Evolutionary conservation across 2,329 filamentous ascomycete species (phyloP).

Genomic region (Coniella lustricola): DNA sequence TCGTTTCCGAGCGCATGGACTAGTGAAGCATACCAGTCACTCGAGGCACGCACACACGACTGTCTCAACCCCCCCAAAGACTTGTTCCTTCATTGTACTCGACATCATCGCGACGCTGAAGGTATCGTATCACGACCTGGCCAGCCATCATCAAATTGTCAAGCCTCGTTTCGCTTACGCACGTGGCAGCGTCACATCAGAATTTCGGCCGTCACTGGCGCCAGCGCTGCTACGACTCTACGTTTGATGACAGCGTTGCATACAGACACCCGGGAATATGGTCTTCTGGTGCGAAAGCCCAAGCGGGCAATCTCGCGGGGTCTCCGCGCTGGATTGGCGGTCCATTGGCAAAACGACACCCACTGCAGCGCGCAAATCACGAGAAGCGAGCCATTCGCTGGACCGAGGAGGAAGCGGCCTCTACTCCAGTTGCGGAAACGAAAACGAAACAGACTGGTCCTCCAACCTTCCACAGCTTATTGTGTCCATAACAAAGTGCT

Average conservation of each 20-base stretch:
- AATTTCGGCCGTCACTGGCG: conserved; percentile 9
- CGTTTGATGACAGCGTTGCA: conserved; percentile 1
- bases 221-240: background rate
- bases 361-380: background rate
- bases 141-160: conserved; percentile 1
- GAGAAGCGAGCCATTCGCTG: no score
- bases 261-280: background rate
- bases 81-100: no score
- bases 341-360: background rate
- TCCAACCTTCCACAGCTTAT: background rate
- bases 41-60: no score
- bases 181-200: conserved; percentile 14
- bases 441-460: background rate
- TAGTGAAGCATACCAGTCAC: no score
- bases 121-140: background rate
- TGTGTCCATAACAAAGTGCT: conserved; percentile 1
- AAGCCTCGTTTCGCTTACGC: conserved; percentile 15
- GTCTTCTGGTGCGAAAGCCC: background rate
- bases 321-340: background rate
- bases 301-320: conserved; percentile 4
- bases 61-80: no score
- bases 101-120: no score
- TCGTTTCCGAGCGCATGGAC: no score
- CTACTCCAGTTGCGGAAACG: background rate
- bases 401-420: background rate